These are phyloP conservation scores for Plasmopara viticola DNA, from an alignment of 352 stramenopile species.

Conservation along the genomic window DNA sequence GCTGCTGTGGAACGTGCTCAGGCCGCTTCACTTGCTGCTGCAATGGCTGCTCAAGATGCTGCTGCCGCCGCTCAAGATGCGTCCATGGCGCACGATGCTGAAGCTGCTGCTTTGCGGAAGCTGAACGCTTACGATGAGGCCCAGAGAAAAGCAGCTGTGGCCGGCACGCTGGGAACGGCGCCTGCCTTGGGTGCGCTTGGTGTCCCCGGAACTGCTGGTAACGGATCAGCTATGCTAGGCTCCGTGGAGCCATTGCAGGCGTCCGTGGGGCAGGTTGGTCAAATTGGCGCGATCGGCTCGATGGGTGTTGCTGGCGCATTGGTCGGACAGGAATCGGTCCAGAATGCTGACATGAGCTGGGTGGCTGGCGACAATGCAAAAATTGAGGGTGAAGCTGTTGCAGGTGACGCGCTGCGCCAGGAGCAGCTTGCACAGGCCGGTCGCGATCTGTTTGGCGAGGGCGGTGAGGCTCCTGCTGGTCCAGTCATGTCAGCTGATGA, in stretches of 20 bases:
- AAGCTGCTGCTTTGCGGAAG: constrained; percentile 71
- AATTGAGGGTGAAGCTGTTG: constrained; percentile 71
- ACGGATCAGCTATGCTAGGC: constrained; percentile 49
- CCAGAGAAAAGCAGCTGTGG: constrained; percentile 34
- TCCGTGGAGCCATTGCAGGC: constrained; percentile 63
- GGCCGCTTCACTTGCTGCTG: constrained; percentile 62
- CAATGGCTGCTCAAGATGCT: constrained; percentile 68
- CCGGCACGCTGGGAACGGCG: constrained; percentile 45
- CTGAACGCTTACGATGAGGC: constrained; percentile 56
- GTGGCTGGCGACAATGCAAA: constrained; percentile 76
- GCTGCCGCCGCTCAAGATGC: constrained; percentile 64
- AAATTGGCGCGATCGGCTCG: constrained; percentile 71
- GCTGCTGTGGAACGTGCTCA: constrained; percentile 62
- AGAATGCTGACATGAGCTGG: constrained; percentile 83
- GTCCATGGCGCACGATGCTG: constrained; percentile 60
- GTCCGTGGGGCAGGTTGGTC: constrained; percentile 58
- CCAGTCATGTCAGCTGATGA: constrained; percentile 83
- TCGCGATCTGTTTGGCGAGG: constrained; percentile 80
- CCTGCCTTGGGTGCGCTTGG: constrained; percentile 51
- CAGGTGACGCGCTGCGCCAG: constrained; percentile 57
- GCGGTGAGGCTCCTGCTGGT: constrained; percentile 63
- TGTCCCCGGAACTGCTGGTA: constrained; percentile 44
- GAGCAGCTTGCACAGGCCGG: constrained; percentile 83
- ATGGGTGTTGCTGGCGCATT: constrained; percentile 66
- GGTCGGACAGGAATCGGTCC: constrained; percentile 72